Percentiles rank a stretch among this genome's conserved stretches.
phyloP scores from a whole-genome alignment of 768 basidiomycete species.

The Clathrus columnatus region DNA sequence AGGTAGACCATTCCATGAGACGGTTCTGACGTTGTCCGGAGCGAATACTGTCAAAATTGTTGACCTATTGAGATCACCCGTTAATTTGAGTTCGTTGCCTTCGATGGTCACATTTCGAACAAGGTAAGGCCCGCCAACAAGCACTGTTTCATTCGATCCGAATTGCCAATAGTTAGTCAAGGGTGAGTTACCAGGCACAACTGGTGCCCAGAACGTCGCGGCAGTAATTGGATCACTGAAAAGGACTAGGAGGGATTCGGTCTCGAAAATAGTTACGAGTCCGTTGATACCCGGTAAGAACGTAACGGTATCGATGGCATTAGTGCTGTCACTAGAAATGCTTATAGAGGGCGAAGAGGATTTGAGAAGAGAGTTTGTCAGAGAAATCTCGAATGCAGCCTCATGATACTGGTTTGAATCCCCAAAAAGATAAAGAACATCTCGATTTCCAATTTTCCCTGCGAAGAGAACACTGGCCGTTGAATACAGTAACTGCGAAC shows the following conservation, averaged over 20 bases:
- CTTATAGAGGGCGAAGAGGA: background rate
- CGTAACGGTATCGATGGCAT: constrained; percentile 28
- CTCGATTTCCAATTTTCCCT: constrained; percentile 48
- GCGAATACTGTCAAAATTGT: constrained; percentile 56
- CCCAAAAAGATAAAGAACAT: constrained; percentile 57
- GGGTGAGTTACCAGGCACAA: constrained; percentile 35
- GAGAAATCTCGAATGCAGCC: constrained; percentile 35
- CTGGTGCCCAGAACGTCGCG: constrained; percentile 70
- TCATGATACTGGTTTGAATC: constrained; percentile 39
- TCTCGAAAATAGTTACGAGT: constrained; percentile 57
- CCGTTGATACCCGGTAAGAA: constrained; percentile 51
- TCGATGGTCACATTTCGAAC: constrained; percentile 33
- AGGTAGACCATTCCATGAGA: constrained; percentile 66
- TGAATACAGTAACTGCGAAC: constrained; percentile 51
- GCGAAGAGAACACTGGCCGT: constrained; percentile 69
- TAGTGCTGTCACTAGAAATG: background rate
- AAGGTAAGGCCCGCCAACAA: constrained; percentile 42
- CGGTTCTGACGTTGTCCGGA: constrained; percentile 38
- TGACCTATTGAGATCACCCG: constrained; percentile 58
- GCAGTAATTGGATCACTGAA: constrained; percentile 60
- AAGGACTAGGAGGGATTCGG: constrained; percentile 55
- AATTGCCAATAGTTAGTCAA: constrained; percentile 61
- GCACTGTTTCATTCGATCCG: constrained; percentile 60
- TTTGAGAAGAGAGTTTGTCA: constrained; percentile 13
- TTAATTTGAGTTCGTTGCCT: constrained; percentile 38